Evolutionary conservation across 1,284 basidiomycete genomes (phyloP).

Genomic region (Ganoderma multipileum): DNA sequence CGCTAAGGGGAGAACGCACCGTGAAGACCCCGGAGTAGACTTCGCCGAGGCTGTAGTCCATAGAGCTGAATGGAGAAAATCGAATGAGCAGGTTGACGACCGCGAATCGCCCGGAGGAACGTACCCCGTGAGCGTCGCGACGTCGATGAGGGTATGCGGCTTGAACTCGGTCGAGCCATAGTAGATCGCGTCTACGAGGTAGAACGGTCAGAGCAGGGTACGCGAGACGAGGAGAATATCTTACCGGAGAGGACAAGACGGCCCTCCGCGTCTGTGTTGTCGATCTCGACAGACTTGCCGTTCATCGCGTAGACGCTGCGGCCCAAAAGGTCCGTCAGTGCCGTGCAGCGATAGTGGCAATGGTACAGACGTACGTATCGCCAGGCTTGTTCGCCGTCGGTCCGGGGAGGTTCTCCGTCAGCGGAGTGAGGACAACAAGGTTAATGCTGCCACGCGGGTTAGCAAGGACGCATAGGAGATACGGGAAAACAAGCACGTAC

Average conservation of each 20-base stretch:
- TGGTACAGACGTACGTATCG: constrained; percentile 61
- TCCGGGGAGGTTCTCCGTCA: constrained; percentile 90
- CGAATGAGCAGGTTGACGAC: neutral
- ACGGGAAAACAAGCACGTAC: constrained; percentile 45
- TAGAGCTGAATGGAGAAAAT: constrained; percentile 54
- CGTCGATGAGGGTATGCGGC: constrained; percentile 85
- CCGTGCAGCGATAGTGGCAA: neutral
- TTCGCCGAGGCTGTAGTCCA: constrained; percentile 74
- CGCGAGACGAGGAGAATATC: constrained; percentile 21
- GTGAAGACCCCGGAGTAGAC: constrained; percentile 83
- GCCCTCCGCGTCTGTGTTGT: constrained; percentile 92
- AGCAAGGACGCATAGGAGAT: neutral
- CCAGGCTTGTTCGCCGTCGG: constrained; percentile 90
- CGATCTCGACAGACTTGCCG: constrained; percentile 87
- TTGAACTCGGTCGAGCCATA: constrained; percentile 84
- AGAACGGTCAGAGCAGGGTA: neutral
- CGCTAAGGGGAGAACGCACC: constrained; percentile 45
- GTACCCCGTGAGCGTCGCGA: constrained; percentile 81
- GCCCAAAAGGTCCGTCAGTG: neutral
- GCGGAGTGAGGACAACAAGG: constrained; percentile 72
- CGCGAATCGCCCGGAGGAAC: constrained; percentile 14
- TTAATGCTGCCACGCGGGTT: constrained; percentile 63
- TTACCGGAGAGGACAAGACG: constrained; percentile 77
- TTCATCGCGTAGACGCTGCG: constrained; percentile 87
- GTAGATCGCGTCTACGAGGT: constrained; percentile 74